Evolutionary conservation across 495 filamentous ascomycete species (phyloP).

Genomic region (Aspergillus nanangensis): DNA sequence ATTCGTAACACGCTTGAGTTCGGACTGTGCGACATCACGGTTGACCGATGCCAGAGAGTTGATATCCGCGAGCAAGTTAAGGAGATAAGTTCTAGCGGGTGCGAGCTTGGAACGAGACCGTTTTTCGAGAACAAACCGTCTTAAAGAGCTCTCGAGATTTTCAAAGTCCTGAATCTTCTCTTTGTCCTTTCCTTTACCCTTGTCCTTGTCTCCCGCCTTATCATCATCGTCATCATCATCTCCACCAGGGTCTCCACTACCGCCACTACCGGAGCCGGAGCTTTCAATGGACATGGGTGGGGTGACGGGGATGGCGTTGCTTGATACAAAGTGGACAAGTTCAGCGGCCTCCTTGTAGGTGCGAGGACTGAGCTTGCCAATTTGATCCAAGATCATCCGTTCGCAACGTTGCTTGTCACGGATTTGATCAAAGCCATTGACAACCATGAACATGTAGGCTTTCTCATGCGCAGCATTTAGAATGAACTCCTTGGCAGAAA

Average conservation of each 20-base stretch:
- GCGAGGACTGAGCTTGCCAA: conserved; percentile 74
- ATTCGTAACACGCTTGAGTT: conserved; percentile 76
- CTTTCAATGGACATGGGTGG: conserved; percentile 45
- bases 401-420: conserved; percentile 81
- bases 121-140: conserved; percentile 95
- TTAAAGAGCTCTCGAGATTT: conserved; percentile 77
- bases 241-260: conserved; percentile 49
- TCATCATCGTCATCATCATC: conserved; percentile 52
- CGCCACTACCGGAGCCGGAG: conserved; percentile 50
- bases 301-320: conserved; percentile 79
- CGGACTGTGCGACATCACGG: conserved; percentile 75
- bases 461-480: conserved; percentile 93
- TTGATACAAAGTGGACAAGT: conserved; percentile 95
- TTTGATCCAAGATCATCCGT: conserved; percentile 88
- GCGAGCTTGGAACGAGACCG: conserved; percentile 92
- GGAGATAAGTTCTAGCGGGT: conserved; percentile 92
- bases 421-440: conserved; percentile 95
- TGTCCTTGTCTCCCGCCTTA: conserved; percentile 47
- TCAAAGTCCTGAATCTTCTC: conserved; percentile 87
- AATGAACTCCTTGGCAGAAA: conserved; percentile 95
- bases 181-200: conserved; percentile 86
- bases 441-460: conserved; percentile 98
- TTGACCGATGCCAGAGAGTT: conserved; percentile 82
- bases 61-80: conserved; percentile 86
- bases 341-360: conserved; percentile 92